These are phyloP conservation scores for Colletotrichum australisinense DNA, from an alignment of 2,329 filamentous ascomycete genomes.

Conservation along the genomic window DNA sequence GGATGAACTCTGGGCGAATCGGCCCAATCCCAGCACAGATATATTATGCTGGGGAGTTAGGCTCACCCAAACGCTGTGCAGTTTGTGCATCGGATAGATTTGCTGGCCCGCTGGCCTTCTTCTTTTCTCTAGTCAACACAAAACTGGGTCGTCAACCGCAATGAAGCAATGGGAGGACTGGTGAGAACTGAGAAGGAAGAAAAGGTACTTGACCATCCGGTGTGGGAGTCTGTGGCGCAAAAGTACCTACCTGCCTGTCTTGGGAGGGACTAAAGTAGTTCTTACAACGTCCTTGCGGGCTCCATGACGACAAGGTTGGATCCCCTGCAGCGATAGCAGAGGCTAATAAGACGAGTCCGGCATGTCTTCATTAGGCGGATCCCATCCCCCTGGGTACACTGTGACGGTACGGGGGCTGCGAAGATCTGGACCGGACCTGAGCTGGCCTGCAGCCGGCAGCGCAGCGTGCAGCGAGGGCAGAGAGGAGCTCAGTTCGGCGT, in stretches of 20 bases:
- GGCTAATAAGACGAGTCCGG: conserved; percentile 37
- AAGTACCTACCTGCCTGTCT: conserved; percentile 35
- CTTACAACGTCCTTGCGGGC: conserved; percentile 25
- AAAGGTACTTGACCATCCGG: conserved; percentile 17
- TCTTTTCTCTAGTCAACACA: not conserved
- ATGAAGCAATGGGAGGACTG: conserved; percentile 2
- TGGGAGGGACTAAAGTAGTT: conserved; percentile 13
- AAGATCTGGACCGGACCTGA: conserved; percentile 34
- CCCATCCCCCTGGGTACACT: conserved; percentile 37
- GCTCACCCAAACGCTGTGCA: not conserved
- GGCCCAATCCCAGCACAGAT: not conserved
- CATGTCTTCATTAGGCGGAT: conserved; percentile 36
- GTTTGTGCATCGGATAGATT: not conserved
- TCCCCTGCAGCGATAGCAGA: conserved; percentile 35
- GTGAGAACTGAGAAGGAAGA: not conserved
- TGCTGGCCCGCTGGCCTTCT: not conserved
- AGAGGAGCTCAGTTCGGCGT: conserved; percentile 1
- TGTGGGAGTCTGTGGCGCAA: conserved; percentile 15
- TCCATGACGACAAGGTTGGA: conserved; percentile 24
- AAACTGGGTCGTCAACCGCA: not conserved
- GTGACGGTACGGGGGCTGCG: conserved; percentile 28
- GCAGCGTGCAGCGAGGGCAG: conserved; percentile 21
- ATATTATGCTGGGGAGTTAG: not conserved
- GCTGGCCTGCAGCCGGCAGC: conserved; percentile 27
- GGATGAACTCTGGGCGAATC: conserved; percentile 4